Base-by-base conservation (phyloP, 768 basidiomycete genomes). In the Favolaschia claudopus region DNA sequence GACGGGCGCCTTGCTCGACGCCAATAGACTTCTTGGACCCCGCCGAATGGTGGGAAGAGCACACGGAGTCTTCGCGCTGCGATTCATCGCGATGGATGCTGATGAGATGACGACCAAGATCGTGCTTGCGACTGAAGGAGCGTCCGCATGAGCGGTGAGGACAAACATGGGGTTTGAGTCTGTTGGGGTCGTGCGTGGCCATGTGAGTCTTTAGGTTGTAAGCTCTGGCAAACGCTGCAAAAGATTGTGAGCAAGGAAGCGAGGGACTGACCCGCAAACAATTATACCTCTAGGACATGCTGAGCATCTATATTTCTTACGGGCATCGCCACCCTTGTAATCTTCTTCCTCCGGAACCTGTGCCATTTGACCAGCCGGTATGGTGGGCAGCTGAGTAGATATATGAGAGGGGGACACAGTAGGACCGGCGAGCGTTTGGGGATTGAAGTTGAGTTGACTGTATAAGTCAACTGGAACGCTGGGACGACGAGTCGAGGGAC, bases 151-250 rank as follows among this genome's bases (percentile, higher is more conserved):
- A 85, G 38, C 84, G 80, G 74, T 96, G 92, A 38, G 89, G 91
- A 74, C 95, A 98, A 40, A 88, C 83, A 70, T 93, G 91, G 6
- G 94, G 93, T 78, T 96, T 98, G 46, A 89, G 77, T 59, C 95
- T 84, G 73, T 93, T 89, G 22, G 96, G 95, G 71, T 96, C 93
- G 74, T 98, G 95, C 4, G 95, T 98, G 24, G 91, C 90, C 84
- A 92, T 88, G 73, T 97, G 95, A 0, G 95, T 96, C 79, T 98
- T 98, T 56, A 98, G 76, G 68, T 98, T 98, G 75, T 92, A 97
- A 3, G 94, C 94, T 25, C 95, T 82, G 12, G 95, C 95, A 66
- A 98, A 98, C 1, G 91, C 96, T 91, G 57, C 20, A 60, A 48
- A 58, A 52, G 40, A 56, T 32, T 61, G 50, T 58, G 44, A 52